Evolutionary conservation across 2,329 filamentous ascomycete species (phyloP).

Genomic region (Sphaerulina populicola): DNA sequence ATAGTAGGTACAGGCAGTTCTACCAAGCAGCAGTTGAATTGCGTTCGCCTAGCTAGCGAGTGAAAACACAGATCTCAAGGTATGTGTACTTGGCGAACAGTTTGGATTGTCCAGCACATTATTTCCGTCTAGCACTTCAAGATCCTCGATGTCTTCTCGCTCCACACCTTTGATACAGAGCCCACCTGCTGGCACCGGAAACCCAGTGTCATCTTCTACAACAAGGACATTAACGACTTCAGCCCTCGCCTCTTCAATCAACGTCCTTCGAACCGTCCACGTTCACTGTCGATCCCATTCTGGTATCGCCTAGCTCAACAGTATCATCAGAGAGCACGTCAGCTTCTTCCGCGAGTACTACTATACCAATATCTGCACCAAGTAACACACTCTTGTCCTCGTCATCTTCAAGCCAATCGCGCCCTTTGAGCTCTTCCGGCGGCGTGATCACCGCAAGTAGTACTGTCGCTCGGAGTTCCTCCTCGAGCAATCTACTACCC

Average conservation of each 20-base stretch:
- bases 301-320: neutral
- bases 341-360: neutral
- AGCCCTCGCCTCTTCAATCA: neutral
- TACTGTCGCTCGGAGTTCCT: neutral
- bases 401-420: neutral
- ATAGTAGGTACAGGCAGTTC: too few relatives aligned
- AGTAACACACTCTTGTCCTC: neutral
- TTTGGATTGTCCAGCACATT: neutral
- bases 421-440: neutral
- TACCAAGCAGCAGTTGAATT: too few relatives aligned
- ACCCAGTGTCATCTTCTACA: neutral
- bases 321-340: neutral
- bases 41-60: too few relatives aligned
- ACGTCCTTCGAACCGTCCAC: too few relatives aligned
- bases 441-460: neutral
- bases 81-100: too few relatives aligned
- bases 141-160: neutral
- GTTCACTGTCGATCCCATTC: too few relatives aligned
- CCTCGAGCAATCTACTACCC: neutral
- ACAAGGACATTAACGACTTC: neutral
- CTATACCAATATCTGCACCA: neutral
- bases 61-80: too few relatives aligned
- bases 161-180: neutral
- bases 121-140: neutral
- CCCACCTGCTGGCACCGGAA: neutral